Evolutionary conservation across 495 filamentous ascomycete genomes (phyloP).

Genomic region (Parathielavia appendiculata): DNA sequence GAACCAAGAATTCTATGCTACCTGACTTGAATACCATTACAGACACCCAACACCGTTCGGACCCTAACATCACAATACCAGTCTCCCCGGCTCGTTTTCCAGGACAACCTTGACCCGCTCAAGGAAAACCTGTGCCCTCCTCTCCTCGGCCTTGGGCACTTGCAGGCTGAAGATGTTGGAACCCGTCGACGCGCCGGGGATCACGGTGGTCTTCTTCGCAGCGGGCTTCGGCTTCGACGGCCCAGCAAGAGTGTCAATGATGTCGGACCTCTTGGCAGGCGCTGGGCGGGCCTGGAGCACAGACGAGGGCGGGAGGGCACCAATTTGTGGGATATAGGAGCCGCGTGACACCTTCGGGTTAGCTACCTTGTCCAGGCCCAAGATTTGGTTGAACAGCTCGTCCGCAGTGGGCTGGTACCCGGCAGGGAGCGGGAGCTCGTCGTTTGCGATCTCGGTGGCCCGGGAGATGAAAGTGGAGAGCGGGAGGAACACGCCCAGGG

Average conservation of each 20-base stretch:
- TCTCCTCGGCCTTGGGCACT: constrained; percentile 72
- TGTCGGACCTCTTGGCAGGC: constrained; percentile 56
- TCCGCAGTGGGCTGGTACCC: constrained; percentile 59
- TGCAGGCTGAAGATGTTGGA: constrained; percentile 74
- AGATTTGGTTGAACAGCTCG: constrained; percentile 82
- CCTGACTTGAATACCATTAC: constrained; percentile 3
- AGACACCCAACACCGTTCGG: background rate
- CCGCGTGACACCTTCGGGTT: constrained; percentile 43
- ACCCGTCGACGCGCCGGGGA: constrained; percentile 41
- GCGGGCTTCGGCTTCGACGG: constrained; percentile 34
- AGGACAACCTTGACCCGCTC: constrained; percentile 75
- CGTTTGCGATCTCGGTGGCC: constrained; percentile 79
- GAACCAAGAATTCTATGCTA: constrained; percentile 7
- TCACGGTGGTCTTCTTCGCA: constrained; percentile 25
- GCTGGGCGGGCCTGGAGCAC: constrained; percentile 46
- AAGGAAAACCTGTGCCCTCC: constrained; percentile 72
- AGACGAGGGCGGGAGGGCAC: constrained; percentile 47
- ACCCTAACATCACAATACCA: constrained; percentile 53
- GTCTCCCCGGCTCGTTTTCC: constrained; percentile 72
- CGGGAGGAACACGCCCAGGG: constrained; percentile 71
- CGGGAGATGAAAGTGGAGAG: constrained; percentile 81
- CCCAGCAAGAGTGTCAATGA: constrained; percentile 72
- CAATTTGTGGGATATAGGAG: constrained; percentile 69
- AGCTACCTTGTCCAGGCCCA: constrained; percentile 57
- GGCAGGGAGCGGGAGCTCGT: constrained; percentile 65